Base-by-base conservation (phyloP, 1,139 yeast genomes). In the Hansenula lynferdii region DNA sequence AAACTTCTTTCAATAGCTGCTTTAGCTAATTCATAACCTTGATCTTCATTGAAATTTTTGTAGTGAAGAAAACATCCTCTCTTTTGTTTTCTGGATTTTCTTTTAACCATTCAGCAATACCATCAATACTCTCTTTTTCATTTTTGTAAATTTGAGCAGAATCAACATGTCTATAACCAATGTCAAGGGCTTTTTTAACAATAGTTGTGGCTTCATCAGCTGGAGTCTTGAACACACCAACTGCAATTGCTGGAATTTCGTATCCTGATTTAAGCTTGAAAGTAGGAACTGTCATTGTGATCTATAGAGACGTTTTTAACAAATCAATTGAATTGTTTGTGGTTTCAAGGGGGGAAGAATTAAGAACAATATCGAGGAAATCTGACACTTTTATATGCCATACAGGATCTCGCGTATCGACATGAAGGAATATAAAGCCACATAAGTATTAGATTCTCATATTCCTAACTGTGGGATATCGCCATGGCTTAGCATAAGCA, bases 121-220 rank as follows among this genome's bases (percentile, higher is more conserved):
- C 70, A 44, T 61, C 51, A 50, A 62, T 68, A 40, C 75, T 66
- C 50, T 73, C 80, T 8, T 51, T 49, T 53, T 80, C 83, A 53
- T 80, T 80, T 10, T 65, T 61, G 55, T 82, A 82, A 19, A 58
- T 55, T 22, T 66, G 65, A 7, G 85, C 86, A 8, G 78, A 64
- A 51, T 80, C 86, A 36, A 80, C 64, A 46, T 80, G 86, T 44
- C 90, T 72, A 56, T 82, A 82, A 1, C 94, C 94, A 21, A 57
- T 63, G 28, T 68, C 64, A 51, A 84, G 66, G 2, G 81, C 83
- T 27, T 65, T 58, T 41, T 65, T 62, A 2, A 75, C 81, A 28
- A 70, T 54, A 2, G 57, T 54, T 6, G 63, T 56, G 3, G 79
- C 67, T 11, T 59, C 62, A 3, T 53, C 48, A 21, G 58, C 57